Conservation (phyloP, 306 rosid genomes). For the Vicia sativa region DNA sequence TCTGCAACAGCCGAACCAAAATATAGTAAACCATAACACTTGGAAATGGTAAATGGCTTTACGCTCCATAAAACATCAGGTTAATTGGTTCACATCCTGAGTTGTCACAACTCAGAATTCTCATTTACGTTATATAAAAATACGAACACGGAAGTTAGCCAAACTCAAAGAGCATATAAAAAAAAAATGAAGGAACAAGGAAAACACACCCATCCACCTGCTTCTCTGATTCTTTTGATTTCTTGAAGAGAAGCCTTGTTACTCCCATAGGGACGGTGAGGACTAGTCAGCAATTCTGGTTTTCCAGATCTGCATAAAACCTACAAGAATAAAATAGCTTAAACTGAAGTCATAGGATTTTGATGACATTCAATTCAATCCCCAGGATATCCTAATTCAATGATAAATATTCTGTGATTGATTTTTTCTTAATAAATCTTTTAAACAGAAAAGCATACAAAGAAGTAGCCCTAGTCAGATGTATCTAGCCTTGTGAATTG, state of each 20-base stretch:
- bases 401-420: conserved; percentile 7
- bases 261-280: conserved; percentile 95
- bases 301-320: conserved; percentile 82
- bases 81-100: conserved; percentile 25
- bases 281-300: conserved; percentile 74
- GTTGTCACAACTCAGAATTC: conserved; percentile 21
- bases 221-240: conserved; percentile 93
- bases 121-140: conserved; percentile 18
- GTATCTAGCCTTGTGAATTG: background rate
- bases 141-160: background rate
- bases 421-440: conserved; percentile 13
- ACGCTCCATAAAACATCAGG: conserved; percentile 2
- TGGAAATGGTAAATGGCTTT: conserved; percentile 15
- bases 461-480: conserved; percentile 19
- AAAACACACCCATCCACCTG: conserved; percentile 99
- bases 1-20: conserved; percentile 17
- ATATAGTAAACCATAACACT: conserved; percentile 5
- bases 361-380: conserved; percentile 20
- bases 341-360: conserved; percentile 13
- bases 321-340: conserved; percentile 54
- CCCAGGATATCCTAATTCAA: conserved; percentile 25
- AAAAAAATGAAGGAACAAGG: conserved; percentile 47
- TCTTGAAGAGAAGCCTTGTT: conserved; percentile 80
- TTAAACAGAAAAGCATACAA: conserved; percentile 21
- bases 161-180: conserved; percentile 27